A percentile compares a stretch with the other conserved stretches of the same genome.
Conservation (phyloP, 1,139 yeast genomes). For the Sugiyamaella sp. region DNA sequence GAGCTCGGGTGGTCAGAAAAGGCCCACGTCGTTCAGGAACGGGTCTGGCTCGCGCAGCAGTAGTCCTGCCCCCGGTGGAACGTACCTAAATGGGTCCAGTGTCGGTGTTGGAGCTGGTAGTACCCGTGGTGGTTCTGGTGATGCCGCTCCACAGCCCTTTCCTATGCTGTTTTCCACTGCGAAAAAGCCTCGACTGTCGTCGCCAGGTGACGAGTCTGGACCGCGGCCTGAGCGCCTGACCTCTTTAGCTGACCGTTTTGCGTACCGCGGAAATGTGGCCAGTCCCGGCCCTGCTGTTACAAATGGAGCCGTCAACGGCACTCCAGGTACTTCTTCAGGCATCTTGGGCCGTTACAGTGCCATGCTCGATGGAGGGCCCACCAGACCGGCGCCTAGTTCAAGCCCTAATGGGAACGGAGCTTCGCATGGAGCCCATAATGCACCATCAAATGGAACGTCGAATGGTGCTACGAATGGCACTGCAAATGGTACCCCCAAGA, state of each 20-base stretch:
- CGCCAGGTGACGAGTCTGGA: slow-evolving; percentile 5
- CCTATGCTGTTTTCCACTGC: slow-evolving; percentile 25
- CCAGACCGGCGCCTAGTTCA: background rate
- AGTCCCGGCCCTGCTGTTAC: slow-evolving; percentile 6
- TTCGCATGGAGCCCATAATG: background rate
- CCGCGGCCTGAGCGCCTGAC: slow-evolving; percentile 25
- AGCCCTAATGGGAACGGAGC: background rate
- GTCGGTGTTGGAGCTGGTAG: slow-evolving; percentile 2
- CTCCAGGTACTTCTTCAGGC: slow-evolving; percentile 8
- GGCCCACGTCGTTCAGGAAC: slow-evolving; percentile 26
- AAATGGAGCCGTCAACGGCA: slow-evolving; percentile 10
- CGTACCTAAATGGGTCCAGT: slow-evolving; percentile 13
- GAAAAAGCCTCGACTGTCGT: slow-evolving; percentile 9
- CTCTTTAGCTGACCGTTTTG: slow-evolving; percentile 32
- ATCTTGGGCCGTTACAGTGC: slow-evolving; percentile 21
- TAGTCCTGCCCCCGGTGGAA: background rate
- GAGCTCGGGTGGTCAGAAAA: slow-evolving; percentile 21
- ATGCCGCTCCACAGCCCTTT: slow-evolving; percentile 19
- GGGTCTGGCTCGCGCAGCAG: slow-evolving; percentile 4
- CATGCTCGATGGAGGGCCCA: slow-evolving; percentile 19
- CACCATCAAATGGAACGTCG: background rate
- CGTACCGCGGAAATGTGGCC: slow-evolving; percentile 23
- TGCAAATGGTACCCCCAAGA: background rate
- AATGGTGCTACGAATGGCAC: background rate
- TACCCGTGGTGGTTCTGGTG: background rate